These are phyloP conservation scores for Fraxinus greggii DNA, from an alignment of 305 asterid species.

Conservation along the genomic window DNA sequence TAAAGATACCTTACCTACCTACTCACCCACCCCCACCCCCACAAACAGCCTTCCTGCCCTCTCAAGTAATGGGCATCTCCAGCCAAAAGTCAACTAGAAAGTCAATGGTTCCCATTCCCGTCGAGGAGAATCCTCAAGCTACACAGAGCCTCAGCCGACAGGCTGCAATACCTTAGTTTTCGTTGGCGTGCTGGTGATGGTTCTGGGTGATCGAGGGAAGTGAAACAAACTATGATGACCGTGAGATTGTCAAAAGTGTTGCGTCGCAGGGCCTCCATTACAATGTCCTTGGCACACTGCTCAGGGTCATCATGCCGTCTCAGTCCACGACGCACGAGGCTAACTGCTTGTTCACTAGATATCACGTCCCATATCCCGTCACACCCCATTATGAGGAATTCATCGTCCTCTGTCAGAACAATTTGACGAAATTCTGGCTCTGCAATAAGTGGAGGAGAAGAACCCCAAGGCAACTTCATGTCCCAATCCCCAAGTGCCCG, in stretches of 20 bases:
- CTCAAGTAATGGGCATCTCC: slow-evolving; percentile 16
- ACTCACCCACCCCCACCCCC: too few relatives aligned
- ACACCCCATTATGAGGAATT: slow-evolving; percentile 74
- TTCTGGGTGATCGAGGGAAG: slow-evolving; percentile 43
- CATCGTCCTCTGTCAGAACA: slow-evolving; percentile 62
- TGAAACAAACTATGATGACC: slow-evolving; percentile 59
- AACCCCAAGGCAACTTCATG: slow-evolving; percentile 70
- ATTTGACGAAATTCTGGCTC: slow-evolving; percentile 70
- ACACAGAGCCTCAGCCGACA: slow-evolving; percentile 67
- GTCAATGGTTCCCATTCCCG: slow-evolving; percentile 36
- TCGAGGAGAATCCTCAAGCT: slow-evolving; percentile 56
- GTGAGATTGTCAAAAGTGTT: slow-evolving; percentile 71
- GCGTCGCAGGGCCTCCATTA: slow-evolving; percentile 66
- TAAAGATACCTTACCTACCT: too few relatives aligned
- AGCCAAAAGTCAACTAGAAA: background rate
- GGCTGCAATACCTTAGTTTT: slow-evolving; percentile 55
- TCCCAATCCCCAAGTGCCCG: slow-evolving; percentile 89
- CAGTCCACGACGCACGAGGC: slow-evolving; percentile 63
- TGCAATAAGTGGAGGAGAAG: slow-evolving; percentile 67
- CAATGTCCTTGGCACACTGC: slow-evolving; percentile 77
- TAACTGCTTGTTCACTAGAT: slow-evolving; percentile 75
- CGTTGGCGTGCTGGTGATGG: slow-evolving; percentile 30
- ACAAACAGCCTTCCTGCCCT: slow-evolving; percentile 29
- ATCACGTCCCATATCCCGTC: slow-evolving; percentile 83
- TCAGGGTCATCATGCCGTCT: slow-evolving; percentile 71